These are phyloP conservation scores for Vaccinium corymbosum DNA, from an alignment of 148 eudicot species.

Conservation along the genomic window DNA sequence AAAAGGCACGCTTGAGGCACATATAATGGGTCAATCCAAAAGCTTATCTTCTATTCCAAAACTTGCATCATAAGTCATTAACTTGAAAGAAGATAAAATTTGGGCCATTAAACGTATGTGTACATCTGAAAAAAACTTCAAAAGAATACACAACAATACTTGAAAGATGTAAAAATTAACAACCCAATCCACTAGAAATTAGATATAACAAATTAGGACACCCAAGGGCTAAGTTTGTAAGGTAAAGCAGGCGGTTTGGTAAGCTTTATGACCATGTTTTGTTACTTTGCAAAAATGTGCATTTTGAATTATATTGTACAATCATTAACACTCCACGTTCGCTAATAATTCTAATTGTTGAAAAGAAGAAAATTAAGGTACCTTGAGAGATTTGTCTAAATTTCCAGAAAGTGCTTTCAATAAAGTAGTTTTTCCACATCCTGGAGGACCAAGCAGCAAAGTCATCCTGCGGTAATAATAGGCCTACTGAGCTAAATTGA, in stretches of 20 bases:
- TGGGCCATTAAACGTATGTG: too few relatives aligned
- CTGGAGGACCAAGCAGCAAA: constrained; percentile 22
- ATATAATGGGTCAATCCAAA: too few relatives aligned
- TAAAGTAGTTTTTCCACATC: constrained; percentile 66
- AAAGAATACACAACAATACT: too few relatives aligned
- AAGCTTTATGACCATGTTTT: neutral
- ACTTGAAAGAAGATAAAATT: too few relatives aligned
- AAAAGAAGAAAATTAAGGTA: neutral
- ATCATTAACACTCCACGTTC: neutral
- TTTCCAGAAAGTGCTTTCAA: constrained; percentile 73
- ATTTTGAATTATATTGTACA: neutral
- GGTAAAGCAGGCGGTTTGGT: neutral
- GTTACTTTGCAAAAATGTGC: neutral
- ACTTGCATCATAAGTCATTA: too few relatives aligned
- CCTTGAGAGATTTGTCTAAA: constrained; percentile 61
- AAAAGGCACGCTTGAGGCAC: too few relatives aligned
- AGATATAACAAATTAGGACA: neutral
- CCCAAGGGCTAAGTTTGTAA: neutral
- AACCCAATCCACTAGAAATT: too few relatives aligned
- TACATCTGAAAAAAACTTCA: too few relatives aligned
- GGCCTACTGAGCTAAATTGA: neutral
- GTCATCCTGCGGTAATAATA: constrained; percentile 51
- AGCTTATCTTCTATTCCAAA: too few relatives aligned
- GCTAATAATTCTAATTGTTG: neutral
- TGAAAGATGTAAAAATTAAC: too few relatives aligned